Percentiles rank a stretch among this genome's conserved stretches.
phyloP scores from a whole-genome alignment of 768 basidiomycete species.

The Wakefieldia striispora region DNA sequence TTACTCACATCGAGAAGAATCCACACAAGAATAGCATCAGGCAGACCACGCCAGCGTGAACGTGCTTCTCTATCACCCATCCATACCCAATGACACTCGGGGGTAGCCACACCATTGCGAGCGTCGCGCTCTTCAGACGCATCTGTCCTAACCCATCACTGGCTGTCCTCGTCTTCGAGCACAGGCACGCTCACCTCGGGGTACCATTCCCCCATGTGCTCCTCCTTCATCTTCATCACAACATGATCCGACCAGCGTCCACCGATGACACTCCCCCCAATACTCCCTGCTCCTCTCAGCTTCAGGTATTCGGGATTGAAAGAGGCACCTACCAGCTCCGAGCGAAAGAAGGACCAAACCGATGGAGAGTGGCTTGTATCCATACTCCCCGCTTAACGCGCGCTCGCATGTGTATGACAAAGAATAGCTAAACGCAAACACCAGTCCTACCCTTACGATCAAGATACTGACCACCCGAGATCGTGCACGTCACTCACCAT shows the following conservation, averaged over 20 bases:
- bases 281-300: constrained; percentile 35
- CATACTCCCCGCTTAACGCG: constrained; percentile 61
- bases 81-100: constrained; percentile 64
- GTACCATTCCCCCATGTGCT: constrained; percentile 45
- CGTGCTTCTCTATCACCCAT: constrained; percentile 66
- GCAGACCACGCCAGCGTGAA: constrained; percentile 66
- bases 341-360: constrained; percentile 77
- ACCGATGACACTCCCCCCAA: constrained; percentile 53
- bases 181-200: constrained; percentile 56
- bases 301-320: not conserved
- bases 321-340: constrained; percentile 52
- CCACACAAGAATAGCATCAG: constrained; percentile 71
- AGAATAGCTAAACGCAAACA: constrained; percentile 70
- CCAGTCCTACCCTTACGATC: constrained; percentile 45
- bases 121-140: constrained; percentile 62
- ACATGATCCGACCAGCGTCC: constrained; percentile 58
- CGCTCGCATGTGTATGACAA: constrained; percentile 74
- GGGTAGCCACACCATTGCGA: constrained; percentile 55
- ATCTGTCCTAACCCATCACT: constrained; percentile 44
- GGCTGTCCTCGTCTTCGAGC: not conserved
- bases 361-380: constrained; percentile 65
- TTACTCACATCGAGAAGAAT: constrained; percentile 67
- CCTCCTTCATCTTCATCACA: constrained; percentile 39
- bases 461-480: not conserved
- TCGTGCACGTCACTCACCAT: constrained; percentile 12